A percentile compares a stretch with the other conserved stretches of the same genome.
Conservation (phyloP, 179 eudicot species). For the Heliamphora pulchella region DNA sequence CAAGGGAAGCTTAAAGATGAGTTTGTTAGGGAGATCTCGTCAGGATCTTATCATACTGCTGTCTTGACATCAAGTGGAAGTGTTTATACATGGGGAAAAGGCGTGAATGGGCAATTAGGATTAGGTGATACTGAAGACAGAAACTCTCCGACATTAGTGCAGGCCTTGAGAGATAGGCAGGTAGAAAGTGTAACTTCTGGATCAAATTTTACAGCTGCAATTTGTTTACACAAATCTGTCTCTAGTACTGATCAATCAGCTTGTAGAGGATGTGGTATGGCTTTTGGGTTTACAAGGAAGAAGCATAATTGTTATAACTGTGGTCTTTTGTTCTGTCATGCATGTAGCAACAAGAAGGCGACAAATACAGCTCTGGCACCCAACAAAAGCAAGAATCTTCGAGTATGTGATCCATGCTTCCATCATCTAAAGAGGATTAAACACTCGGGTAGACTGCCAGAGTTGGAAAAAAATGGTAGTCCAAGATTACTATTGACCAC, state of each 20-base stretch:
- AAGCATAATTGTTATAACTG: constrained; percentile 62
- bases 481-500: constrained; percentile 33
- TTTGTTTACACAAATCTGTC: constrained; percentile 65
- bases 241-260: constrained; percentile 58
- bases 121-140: constrained; percentile 58
- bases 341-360: constrained; percentile 63
- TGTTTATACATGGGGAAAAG: constrained; percentile 83
- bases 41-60: constrained; percentile 70
- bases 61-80: constrained; percentile 57
- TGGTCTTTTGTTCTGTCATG: constrained; percentile 62
- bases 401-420: constrained; percentile 69
- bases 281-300: constrained; percentile 41
- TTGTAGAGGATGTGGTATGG: constrained; percentile 35
- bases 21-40: constrained; percentile 58
- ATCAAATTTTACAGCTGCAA: constrained; percentile 57
- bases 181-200: constrained; percentile 69
- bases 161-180: constrained; percentile 56
- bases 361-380: constrained; percentile 64
- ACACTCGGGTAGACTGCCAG: constrained; percentile 6
- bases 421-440: constrained; percentile 30
- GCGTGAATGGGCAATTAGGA: constrained; percentile 68
- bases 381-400: constrained; percentile 44
- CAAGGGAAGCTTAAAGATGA: constrained; percentile 55
- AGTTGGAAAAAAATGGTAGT: constrained; percentile 18
- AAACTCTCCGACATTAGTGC: constrained; percentile 57